These are phyloP conservation scores for Thyridium curvatum DNA, from an alignment of 2,329 filamentous ascomycete species.

Conservation along the genomic window DNA sequence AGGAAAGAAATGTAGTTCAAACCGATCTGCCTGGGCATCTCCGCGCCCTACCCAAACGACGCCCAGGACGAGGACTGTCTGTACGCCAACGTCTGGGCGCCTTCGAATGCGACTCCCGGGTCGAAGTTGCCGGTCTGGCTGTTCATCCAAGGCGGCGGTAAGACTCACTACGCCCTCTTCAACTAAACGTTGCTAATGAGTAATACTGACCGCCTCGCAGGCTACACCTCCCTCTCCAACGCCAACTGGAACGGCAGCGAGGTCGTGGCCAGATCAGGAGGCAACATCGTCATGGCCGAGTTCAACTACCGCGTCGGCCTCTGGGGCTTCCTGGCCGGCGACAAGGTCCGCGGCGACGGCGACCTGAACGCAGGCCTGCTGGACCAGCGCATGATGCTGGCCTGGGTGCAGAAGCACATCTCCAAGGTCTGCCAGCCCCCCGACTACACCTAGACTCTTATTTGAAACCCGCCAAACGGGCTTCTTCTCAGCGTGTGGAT, in stretches of 20 bases:
- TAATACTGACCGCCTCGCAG: slow-evolving; percentile 13
- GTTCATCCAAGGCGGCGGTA: slow-evolving; percentile 41
- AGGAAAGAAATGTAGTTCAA: too few relatives aligned
- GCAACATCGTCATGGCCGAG: slow-evolving; percentile 27
- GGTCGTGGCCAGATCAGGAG: slow-evolving; percentile 31
- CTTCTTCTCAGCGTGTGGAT: too few relatives aligned
- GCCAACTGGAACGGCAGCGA: slow-evolving; percentile 43
- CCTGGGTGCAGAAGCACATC: slow-evolving; percentile 58
- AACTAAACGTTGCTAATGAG: slow-evolving; percentile 1
- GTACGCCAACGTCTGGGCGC: slow-evolving; percentile 59
- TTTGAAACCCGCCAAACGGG: too few relatives aligned
- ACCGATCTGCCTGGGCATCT: slow-evolving; percentile 31
- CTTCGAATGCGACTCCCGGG: slow-evolving; percentile 37
- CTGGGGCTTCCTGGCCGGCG: slow-evolving; percentile 56
- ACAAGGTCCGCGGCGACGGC: slow-evolving; percentile 45
- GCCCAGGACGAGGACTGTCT: slow-evolving; percentile 49
- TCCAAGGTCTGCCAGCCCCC: too few relatives aligned
- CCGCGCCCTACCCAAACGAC: slow-evolving; percentile 18
- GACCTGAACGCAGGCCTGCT: slow-evolving; percentile 57
- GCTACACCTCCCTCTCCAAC: slow-evolving; percentile 41
- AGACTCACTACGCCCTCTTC: too few relatives aligned
- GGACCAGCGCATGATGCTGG: slow-evolving; percentile 53
- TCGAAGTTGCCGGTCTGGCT: slow-evolving; percentile 47
- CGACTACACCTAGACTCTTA: too few relatives aligned
- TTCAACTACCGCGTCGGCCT: slow-evolving; percentile 57